Evolutionary conservation across 306 rosid genomes (phyloP), one percentile per base, ranked within the genome.

Genomic region (Chamaecrista fasciculata): DNA sequence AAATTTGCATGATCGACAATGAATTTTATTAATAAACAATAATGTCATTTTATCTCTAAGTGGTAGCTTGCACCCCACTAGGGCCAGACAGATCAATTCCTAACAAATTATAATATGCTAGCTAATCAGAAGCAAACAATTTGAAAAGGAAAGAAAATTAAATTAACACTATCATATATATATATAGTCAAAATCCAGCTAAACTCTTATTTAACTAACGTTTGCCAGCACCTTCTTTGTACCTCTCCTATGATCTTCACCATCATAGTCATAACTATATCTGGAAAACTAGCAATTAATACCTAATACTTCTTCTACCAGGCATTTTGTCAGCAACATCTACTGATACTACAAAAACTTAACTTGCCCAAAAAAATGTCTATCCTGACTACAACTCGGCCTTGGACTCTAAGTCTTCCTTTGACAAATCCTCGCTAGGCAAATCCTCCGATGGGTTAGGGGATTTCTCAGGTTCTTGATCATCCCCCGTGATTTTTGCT

Each of bases 401-500:
- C 87, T 75, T 89, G 12, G 89, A 82, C 84, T 94, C 99, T 49
- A 12, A 29, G 70, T 89, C 83, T 19, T 79, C 84, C 48, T 80
- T 48, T 11, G 39, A 36, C 23, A 74, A 56, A 39, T 66, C 80
- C 33, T 82, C 78, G 11, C 12, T 33, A 14, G 48, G 21, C 16
- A 76, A 60, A 44, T 67, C 75, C 52, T 74, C 78, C 15, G 77
- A 15, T 72, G 72, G 82, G 49, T 20, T 43, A 36, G 86, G 80
- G 60, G 82, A 28, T 77, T 66, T 75, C 5, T 57, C 49, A 3
- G 87, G 69, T 73, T 83, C 94, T 72, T 67, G 80, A 73, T 87
- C 86, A 16, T 90, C 97, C 9, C 96, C 97, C 55, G 81, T 65
- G 78, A 87, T 82, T 76, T 80, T 87, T 0, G 96, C 84, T 23